A percentile compares a stretch with the other conserved stretches of the same genome.
Evolutionary conservation across 345 rosid species (phyloP).

Genomic region (Pistacia vera): DNA sequence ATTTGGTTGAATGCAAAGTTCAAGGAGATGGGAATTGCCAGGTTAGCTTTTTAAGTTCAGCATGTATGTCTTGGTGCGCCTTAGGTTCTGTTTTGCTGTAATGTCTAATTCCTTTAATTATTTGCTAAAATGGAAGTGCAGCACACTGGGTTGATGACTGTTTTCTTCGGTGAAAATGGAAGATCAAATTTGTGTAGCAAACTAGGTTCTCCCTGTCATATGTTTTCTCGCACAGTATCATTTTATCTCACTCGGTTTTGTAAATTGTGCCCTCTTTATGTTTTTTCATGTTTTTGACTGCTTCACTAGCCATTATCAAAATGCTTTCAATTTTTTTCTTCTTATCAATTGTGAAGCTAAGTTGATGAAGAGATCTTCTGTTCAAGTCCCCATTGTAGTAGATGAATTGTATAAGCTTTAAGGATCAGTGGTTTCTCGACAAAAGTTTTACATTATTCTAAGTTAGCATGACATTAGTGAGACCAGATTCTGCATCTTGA

Average conservation of each 20-base stretch:
- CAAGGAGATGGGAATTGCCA: conserved; percentile 77
- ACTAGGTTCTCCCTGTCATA: background rate
- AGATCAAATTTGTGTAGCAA: background rate
- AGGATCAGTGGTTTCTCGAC: background rate
- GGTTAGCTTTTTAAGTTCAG: conserved; percentile 33
- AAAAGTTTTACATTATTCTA: background rate
- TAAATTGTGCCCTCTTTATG: background rate
- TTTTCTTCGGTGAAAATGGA: background rate
- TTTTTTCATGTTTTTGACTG: background rate
- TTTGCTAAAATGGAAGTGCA: no score
- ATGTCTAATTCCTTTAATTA: background rate
- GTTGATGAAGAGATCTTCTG: background rate
- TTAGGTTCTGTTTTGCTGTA: background rate
- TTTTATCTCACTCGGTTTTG: background rate
- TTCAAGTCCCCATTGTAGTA: no score
- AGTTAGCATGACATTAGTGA: conserved; percentile 1
- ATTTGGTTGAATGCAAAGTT: conserved; percentile 66
- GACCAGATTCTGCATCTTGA: background rate
- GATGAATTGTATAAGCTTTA: background rate
- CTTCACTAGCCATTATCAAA: no score
- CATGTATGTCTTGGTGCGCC: background rate
- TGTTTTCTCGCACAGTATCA: background rate
- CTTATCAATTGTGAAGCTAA: background rate
- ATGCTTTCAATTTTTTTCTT: background rate
- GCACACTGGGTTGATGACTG: no score